phyloP scores from a whole-genome alignment of 1,284 basidiomycete genomes.

The Malassezia cuniculi region DNA sequence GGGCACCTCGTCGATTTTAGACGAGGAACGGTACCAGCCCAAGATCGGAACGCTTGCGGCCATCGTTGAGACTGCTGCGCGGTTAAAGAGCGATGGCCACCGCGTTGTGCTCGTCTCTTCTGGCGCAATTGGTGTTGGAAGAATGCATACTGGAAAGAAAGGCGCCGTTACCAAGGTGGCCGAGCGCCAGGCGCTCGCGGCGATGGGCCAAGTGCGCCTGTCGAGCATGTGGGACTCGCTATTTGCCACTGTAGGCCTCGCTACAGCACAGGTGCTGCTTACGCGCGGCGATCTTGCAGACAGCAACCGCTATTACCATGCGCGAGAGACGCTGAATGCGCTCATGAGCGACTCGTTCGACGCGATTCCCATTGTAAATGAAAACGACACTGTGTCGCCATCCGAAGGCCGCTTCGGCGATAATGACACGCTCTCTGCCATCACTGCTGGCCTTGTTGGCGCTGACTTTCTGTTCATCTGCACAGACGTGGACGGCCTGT shows the following conservation, averaged over 20 bases:
- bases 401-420: conserved; percentile 97
- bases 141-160: conserved; percentile 76
- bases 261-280: conserved; percentile 85
- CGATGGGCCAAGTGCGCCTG: conserved; percentile 86
- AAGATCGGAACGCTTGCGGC: conserved; percentile 78
- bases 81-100: conserved; percentile 68
- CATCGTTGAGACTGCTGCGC: conserved; percentile 77
- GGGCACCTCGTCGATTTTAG: conserved; percentile 42
- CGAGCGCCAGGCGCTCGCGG: conserved; percentile 88
- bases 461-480: conserved; percentile 92
- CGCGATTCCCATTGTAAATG: conserved; percentile 44
- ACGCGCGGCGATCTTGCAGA: conserved; percentile 94
- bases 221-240: conserved; percentile 95
- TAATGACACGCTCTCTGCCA: conserved; percentile 93
- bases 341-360: conserved; percentile 27
- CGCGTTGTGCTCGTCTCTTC: conserved; percentile 89
- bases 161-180: conserved; percentile 69
- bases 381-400: conserved; percentile 43
- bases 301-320: conserved; percentile 40
- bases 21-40: conserved; percentile 48
- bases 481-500: conserved; percentile 92
- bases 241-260: conserved; percentile 81
- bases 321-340: conserved; percentile 34
- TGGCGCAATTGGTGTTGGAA: conserved; percentile 86
- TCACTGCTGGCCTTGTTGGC: conserved; percentile 90